Conservation (phyloP, 2,329 filamentous ascomycete species). For the Claviceps pazoutovae region DNA sequence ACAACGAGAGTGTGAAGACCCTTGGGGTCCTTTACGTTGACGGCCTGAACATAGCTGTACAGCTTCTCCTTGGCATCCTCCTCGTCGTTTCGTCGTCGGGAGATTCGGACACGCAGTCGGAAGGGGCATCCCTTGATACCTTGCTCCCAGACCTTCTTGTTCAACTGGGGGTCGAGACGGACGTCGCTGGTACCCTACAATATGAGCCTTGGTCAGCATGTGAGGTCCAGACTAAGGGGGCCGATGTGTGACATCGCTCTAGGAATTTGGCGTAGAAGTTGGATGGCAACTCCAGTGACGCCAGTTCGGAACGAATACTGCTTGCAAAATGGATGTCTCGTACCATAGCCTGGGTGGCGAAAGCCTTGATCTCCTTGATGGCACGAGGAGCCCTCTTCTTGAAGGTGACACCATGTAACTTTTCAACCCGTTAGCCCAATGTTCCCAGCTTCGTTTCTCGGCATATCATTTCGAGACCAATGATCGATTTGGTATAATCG, state of each 20-base stretch:
- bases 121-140: slow-evolving; percentile 98
- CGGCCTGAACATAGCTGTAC: slow-evolving; percentile 98
- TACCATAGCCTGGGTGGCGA: slow-evolving; percentile 94
- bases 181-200: slow-evolving; percentile 85
- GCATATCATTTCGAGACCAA: not conserved
- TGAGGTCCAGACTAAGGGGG: not conserved
- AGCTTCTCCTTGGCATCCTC: slow-evolving; percentile 99
- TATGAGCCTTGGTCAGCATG: slow-evolving; percentile 11
- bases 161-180: slow-evolving; percentile 94
- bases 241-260: too few relatives aligned
- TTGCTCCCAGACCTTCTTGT: slow-evolving; percentile 99
- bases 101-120: slow-evolving; percentile 96
- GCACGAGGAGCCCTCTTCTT: slow-evolving; percentile 98
- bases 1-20: slow-evolving; percentile 88
- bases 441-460: slow-evolving; percentile 3
- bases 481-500: not conserved
- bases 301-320: too few relatives aligned
- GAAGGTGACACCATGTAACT: slow-evolving; percentile 96
- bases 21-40: slow-evolving; percentile 99
- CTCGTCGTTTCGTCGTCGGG: slow-evolving; percentile 99
- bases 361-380: slow-evolving; percentile 99
- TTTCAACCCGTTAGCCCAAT: slow-evolving; percentile 13
- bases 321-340: slow-evolving; percentile 20
- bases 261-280: too few relatives aligned
- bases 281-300: too few relatives aligned